Conservation (phyloP, 345 rosid species). For the Corchorus capsularis region DNA sequence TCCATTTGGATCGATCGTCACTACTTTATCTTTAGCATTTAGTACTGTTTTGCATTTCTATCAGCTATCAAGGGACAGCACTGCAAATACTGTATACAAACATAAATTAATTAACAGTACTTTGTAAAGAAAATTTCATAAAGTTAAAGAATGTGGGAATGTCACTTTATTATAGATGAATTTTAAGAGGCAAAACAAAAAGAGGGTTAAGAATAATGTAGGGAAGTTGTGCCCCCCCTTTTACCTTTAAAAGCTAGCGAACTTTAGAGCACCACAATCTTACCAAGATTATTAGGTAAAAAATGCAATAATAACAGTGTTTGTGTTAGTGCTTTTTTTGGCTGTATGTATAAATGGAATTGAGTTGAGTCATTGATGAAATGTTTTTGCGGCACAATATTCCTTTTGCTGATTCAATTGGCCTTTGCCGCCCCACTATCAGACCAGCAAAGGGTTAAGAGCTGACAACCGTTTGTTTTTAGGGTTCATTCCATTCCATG, state of each 20-base stretch:
- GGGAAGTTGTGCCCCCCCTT: background rate
- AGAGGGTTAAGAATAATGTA: background rate
- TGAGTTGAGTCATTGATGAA: background rate
- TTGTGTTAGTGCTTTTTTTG: background rate
- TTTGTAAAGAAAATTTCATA: background rate
- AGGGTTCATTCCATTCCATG: background rate
- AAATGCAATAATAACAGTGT: background rate
- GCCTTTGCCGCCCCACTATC: background rate
- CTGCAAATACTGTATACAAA: background rate
- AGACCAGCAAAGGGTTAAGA: background rate
- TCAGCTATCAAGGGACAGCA: constrained; percentile 1
- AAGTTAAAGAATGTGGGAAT: constrained; percentile 4
- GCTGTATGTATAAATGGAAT: background rate
- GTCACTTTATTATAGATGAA: background rate
- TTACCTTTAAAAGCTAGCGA: background rate
- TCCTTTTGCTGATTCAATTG: background rate
- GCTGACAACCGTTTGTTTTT: background rate
- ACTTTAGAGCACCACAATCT: background rate
- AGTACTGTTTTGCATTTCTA: background rate
- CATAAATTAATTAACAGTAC: background rate
- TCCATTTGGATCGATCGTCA: background rate
- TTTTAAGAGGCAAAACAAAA: background rate
- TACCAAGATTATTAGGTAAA: background rate
- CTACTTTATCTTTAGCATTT: background rate
- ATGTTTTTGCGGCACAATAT: background rate